Evolutionary conservation across 2,329 filamentous ascomycete species (phyloP), one percentile per base, ranked within the genome.

Genomic region (Aphanocladium album): DNA sequence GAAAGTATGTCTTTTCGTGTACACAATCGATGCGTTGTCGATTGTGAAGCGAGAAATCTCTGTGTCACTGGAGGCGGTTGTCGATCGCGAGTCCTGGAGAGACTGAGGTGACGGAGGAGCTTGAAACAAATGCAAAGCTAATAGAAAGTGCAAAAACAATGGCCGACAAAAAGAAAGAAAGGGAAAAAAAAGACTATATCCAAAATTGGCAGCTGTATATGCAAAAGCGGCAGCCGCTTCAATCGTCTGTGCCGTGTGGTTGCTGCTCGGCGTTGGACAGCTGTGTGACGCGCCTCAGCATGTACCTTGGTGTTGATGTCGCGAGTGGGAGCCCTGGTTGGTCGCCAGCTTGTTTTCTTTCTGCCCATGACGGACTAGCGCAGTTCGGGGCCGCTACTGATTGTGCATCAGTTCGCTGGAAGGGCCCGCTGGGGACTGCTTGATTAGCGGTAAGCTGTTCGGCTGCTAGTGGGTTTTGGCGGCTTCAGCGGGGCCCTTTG

Each of bases 231-330:
- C 35, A 43, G 33, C n/a, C 3, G 46, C 19, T 17, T 43, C 46
- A 59, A 52, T 49, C 23, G 39, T 37, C 25, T 35, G 30, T 50
- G 25, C 17, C 12, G 30, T 50, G 21, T 23, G 21, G 25, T n/a
- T 23, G 53, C 45, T 57, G 35, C 45, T 23, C 30, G 46, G n/a
- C 35, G 56, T 43, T 59, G 33, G 37, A 52, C 49, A 52, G 35
- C 49, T 46, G 56, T 47, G 45, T 37, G 57, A 59, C 57, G 57
- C 57, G 57, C 57, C 49, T 53, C 57, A 59, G 30, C 30, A 47
- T 46, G 21, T 30, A n/a, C n/a, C n/a, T n/a, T n/a, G n/a, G 16
- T 57, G 46, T 45, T 59, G 47, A 52, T 52, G 57, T 59, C 57
- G 57, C 57, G 57, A 59, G 19, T 37, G 55, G 45, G 45, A 41